Evolutionary conservation across 1,139 yeast genomes (phyloP).

Genomic region (Zygotorulaspora mrakii): DNA sequence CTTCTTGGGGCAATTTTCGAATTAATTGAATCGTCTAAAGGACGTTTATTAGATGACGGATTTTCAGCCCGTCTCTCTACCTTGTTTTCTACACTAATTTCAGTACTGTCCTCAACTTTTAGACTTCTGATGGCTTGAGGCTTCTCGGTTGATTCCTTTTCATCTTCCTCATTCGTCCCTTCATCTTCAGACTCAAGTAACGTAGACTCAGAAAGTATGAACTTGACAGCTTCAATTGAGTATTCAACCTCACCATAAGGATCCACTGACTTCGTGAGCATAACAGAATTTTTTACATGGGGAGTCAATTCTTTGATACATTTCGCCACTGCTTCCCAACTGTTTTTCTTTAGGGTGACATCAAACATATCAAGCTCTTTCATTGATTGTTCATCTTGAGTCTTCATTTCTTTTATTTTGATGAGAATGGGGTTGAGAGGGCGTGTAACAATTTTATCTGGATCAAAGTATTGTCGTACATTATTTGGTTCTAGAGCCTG

Average conservation of each 20-base stretch:
- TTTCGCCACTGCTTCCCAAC: slow-evolving; percentile 33
- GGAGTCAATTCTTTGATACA: slow-evolving; percentile 29
- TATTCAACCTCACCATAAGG: slow-evolving; percentile 49
- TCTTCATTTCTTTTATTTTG: slow-evolving; percentile 28
- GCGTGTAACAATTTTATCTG: not conserved
- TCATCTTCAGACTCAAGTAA: slow-evolving; percentile 4
- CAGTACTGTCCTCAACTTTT: slow-evolving; percentile 8
- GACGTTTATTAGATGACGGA: slow-evolving; percentile 6
- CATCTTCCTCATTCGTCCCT: slow-evolving; percentile 6
- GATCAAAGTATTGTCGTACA: slow-evolving; percentile 1
- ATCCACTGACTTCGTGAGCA: slow-evolving; percentile 39
- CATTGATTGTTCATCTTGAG: slow-evolving; percentile 31
- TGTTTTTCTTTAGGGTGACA: slow-evolving; percentile 20
- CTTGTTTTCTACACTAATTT: slow-evolving; percentile 11
- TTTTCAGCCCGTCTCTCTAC: slow-evolving; percentile 15
- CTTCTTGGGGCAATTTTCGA: slow-evolving; percentile 35
- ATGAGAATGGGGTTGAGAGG: slow-evolving; percentile 19
- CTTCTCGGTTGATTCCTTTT: slow-evolving; percentile 7
- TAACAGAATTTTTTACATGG: slow-evolving; percentile 27
- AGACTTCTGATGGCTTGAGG: slow-evolving; percentile 3
- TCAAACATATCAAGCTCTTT: slow-evolving; percentile 27
- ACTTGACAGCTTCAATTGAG: slow-evolving; percentile 44
- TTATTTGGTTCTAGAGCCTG: slow-evolving; percentile 1
- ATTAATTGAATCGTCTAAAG: slow-evolving; percentile 11
- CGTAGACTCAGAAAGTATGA: slow-evolving; percentile 10